These are phyloP conservation scores for Fraxinus sp. DNA, from an alignment of 305 asterid species.

Conservation along the genomic window DNA sequence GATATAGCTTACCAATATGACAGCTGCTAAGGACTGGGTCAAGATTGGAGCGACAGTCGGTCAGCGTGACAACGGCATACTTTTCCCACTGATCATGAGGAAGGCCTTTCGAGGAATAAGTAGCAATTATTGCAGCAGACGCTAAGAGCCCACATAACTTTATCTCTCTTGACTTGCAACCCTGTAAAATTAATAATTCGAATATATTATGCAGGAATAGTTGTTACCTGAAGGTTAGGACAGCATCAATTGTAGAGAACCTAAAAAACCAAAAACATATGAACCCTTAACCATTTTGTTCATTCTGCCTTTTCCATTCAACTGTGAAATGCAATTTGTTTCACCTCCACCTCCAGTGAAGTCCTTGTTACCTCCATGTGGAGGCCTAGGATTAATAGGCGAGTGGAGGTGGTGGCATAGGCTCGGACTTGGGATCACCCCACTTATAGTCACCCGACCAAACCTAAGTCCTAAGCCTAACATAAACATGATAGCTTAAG, in stretches of 20 bases:
- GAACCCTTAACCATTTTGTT: background rate
- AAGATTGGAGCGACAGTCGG: constrained; percentile 76
- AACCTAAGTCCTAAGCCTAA: background rate
- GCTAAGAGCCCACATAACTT: constrained; percentile 57
- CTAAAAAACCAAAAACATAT: background rate
- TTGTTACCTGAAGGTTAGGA: background rate
- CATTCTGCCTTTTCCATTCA: background rate
- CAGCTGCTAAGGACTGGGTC: constrained; percentile 62
- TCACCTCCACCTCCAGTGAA: background rate
- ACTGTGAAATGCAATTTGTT: background rate
- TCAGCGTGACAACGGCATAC: constrained; percentile 61
- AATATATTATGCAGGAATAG: constrained; percentile 17
- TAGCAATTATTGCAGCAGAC: constrained; percentile 63
- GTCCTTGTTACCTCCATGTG: background rate
- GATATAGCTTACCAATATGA: constrained; percentile 50
- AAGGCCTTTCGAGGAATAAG: constrained; percentile 46
- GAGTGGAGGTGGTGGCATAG: background rate
- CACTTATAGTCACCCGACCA: background rate
- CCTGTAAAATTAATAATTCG: constrained; percentile 43
- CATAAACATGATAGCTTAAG: background rate
- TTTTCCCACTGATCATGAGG: constrained; percentile 64
- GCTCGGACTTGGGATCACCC: background rate
- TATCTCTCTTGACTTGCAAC: constrained; percentile 50
- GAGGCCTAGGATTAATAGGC: background rate
- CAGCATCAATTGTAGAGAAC: background rate